Evolutionary conservation across 495 filamentous ascomycete species (phyloP).

Genomic region (Penicillium cataractarum): DNA sequence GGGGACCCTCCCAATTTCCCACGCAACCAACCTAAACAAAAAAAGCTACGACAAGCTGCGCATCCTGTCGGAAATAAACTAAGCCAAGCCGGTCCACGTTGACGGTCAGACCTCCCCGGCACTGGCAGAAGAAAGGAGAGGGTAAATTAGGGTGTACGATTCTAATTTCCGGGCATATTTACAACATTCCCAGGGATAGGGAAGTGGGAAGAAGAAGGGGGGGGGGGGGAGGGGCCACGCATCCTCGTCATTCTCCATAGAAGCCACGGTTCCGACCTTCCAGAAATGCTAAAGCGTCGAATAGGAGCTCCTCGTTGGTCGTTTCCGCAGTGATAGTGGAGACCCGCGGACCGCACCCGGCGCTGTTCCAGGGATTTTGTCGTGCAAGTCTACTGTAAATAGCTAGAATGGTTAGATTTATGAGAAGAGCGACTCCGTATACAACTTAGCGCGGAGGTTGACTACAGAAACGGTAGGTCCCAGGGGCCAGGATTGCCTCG

Average conservation of each 20-base stretch:
- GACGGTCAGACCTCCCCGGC: conserved; percentile 2
- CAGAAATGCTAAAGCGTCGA: conserved; percentile 26
- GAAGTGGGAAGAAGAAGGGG: background rate
- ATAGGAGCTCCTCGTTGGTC: background rate
- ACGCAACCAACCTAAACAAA: background rate
- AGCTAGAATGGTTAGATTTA: too few species aligned
- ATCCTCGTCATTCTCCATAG: conserved; percentile 17
- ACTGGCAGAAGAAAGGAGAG: background rate
- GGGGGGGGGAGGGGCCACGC: conserved; percentile 12
- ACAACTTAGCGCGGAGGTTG: too few species aligned
- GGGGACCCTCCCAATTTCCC: background rate
- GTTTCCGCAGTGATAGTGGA: conserved; percentile 23
- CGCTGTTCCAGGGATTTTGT: background rate
- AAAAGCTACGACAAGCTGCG: background rate
- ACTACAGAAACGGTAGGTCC: background rate
- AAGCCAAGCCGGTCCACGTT: background rate
- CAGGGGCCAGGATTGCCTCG: conserved; percentile 19
- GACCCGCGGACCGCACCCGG: conserved; percentile 6
- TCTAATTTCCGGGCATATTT: too few species aligned
- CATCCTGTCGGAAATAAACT: conserved; percentile 6
- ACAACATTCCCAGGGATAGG: background rate
- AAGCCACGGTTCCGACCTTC: conserved; percentile 22
- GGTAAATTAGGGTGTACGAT: background rate
- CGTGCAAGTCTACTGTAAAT: background rate
- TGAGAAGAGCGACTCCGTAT: too few species aligned